Conservation (phyloP, 2,329 filamentous ascomycete species). For the Cladosporium velox region DNA sequence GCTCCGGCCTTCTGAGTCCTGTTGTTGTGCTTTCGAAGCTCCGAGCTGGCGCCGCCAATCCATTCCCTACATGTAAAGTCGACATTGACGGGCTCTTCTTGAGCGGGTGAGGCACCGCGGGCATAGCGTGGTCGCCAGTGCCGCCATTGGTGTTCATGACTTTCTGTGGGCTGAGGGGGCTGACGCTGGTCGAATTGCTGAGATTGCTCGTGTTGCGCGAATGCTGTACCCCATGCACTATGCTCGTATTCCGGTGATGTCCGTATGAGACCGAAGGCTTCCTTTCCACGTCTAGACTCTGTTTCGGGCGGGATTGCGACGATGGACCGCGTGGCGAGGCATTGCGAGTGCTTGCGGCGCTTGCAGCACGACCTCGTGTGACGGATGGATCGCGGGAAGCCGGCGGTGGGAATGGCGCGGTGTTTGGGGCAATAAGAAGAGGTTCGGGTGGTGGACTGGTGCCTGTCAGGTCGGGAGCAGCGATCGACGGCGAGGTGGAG, state of each 20-base stretch:
- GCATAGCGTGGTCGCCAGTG: constrained; percentile 16
- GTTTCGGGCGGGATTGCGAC: constrained; percentile 42
- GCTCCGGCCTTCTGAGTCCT: constrained; percentile 41
- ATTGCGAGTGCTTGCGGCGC: constrained; percentile 43
- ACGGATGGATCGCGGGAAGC: constrained; percentile 44
- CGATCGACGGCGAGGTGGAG: constrained; percentile 12
- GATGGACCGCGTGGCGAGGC: constrained; percentile 47
- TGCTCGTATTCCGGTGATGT: constrained; percentile 94
- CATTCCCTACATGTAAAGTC: constrained; percentile 31
- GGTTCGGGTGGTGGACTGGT: constrained; percentile 37
- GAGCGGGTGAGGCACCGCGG: constrained; percentile 19
- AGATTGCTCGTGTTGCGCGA: constrained; percentile 83
- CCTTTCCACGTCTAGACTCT: constrained; percentile 46
- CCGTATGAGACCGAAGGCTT: constrained; percentile 65
- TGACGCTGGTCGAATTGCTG: constrained; percentile 71
- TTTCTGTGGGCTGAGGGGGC: constrained; percentile 72
- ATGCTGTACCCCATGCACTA: constrained; percentile 95
- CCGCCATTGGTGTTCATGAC: constrained; percentile 30
- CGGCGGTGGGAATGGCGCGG: constrained; percentile 26
- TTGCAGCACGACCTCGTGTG: constrained; percentile 50
- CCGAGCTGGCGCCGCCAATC: constrained; percentile 26
- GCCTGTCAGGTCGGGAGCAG: constrained; percentile 23
- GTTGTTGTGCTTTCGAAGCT: constrained; percentile 31
- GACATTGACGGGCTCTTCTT: constrained; percentile 39
- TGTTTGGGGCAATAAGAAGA: constrained; percentile 35